Percentiles rank a stretch among this genome's conserved stretches.
Evolutionary conservation across 805 yeast genomes (phyloP).

Genomic region (Saturnispora dispora): DNA sequence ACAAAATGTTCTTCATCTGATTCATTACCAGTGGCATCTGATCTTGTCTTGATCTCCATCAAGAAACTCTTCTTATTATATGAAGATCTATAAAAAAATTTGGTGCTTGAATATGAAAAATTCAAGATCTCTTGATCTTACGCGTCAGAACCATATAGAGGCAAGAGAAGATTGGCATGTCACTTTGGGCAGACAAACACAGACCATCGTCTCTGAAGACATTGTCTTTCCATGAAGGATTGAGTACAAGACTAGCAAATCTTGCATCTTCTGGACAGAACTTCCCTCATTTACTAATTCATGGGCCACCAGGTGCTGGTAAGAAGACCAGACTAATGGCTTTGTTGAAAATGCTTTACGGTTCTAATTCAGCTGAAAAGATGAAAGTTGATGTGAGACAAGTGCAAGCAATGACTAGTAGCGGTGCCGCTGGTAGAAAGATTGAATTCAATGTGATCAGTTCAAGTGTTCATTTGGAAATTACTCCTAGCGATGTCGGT

Average conservation of each 20-base stretch:
- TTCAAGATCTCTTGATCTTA: background rate
- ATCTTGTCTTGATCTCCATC: constrained; percentile 3
- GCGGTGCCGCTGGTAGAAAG: constrained; percentile 63
- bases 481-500: constrained; percentile 96
- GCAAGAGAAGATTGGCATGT: constrained; percentile 38
- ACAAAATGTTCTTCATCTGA: background rate
- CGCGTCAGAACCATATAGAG: background rate
- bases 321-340: constrained; percentile 89
- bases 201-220: constrained; percentile 63
- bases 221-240: constrained; percentile 56
- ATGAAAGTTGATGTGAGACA: constrained; percentile 79
- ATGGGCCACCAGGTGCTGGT: constrained; percentile 97
- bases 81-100: background rate
- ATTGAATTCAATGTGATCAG: constrained; percentile 90
- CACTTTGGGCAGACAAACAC: constrained; percentile 94
- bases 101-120: background rate
- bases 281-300: constrained; percentile 84
- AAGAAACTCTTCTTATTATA: background rate
- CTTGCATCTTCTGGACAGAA: constrained; percentile 55
- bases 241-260: constrained; percentile 48
- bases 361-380: constrained; percentile 62
- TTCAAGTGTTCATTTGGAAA: constrained; percentile 82
- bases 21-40: background rate
- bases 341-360: constrained; percentile 70
- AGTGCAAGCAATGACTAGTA: constrained; percentile 37